These are phyloP conservation scores for Penicillium sp. DNA, from an alignment of 2,329 filamentous ascomycete genomes.

Conservation along the genomic window DNA sequence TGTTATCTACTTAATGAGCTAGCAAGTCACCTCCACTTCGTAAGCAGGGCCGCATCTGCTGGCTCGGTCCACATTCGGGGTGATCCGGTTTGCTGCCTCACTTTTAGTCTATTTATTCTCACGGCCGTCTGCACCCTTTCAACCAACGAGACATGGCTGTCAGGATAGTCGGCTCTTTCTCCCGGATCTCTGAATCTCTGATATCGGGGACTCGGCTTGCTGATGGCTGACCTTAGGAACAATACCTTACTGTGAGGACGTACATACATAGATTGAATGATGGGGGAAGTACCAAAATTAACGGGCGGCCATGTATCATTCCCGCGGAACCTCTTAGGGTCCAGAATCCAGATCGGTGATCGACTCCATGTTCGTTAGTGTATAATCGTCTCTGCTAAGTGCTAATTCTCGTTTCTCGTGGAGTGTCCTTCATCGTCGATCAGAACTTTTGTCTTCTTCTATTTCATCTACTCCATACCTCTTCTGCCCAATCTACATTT, in stretches of 20 bases:
- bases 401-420: constrained; percentile 13
- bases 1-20: too few relatives aligned
- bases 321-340: background rate
- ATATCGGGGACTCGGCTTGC: background rate
- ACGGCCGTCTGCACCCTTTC: constrained; percentile 9
- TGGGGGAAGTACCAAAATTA: background rate
- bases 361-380: background rate
- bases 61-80: constrained; percentile 23
- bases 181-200: background rate
- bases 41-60: constrained; percentile 12
- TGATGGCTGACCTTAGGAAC: background rate
- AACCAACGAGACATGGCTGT: constrained; percentile 4
- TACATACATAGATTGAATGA: background rate
- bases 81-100: constrained; percentile 42
- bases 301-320: background rate
- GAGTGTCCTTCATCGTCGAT: constrained; percentile 7
- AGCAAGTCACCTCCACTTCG: constrained; percentile 9
- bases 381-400: background rate
- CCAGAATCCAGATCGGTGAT: constrained; percentile 7
- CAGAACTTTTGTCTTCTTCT: constrained; percentile 15
- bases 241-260: background rate
- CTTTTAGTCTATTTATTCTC: constrained; percentile 25
- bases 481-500: constrained; percentile 17
- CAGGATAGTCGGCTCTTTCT: constrained; percentile 1
- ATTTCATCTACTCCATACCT: constrained; percentile 1